Evolutionary conservation across 768 basidiomycete species (phyloP), one percentile per base, ranked within the genome.

Genomic region (Trametes cingulata): DNA sequence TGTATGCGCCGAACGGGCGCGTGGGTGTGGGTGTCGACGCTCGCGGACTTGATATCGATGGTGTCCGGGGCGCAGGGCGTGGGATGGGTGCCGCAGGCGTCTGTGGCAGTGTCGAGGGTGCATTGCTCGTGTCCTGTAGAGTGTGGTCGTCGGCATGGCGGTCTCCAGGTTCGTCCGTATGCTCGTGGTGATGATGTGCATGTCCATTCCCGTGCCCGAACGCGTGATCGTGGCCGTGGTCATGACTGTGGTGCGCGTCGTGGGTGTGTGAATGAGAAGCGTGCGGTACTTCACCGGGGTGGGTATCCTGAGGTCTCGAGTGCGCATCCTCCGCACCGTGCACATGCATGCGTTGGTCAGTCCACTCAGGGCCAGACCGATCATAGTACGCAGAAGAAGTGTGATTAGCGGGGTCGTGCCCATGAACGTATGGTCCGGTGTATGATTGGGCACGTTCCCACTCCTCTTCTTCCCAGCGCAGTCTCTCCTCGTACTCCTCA

Each of bases 1-100:
- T 73, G 67, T 72, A 63, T 50, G 60, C 71, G 62, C 76, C 77
- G 51, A 75, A 69, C 29, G 76, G 69, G 39, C 74, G 50, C 12
- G 65, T 66, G 13, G 73, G 72, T 14, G 72, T 71, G 19, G 76
- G 73, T 48, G 71, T 69, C 39, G 73, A 60, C 2, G 69, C 51
- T 19, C 74, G 70, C 41, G 60, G 48, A 39, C 61, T 54, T 50
- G 63, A 24, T 39, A 57, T 60, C 27, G 61, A 62, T 7, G 54
- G 36, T 6, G 47, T 22, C 22, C 42, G 46, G n/a, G 49, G 46
- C 20, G 55, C 47, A 2, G 35, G 62, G 14, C 40, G 62, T 35
- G 42, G 55, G 13, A 52, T 33, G 56, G 61, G 52, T 0, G 58
- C 52, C 6, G 46, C 52, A 35, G 57, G 50, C 48, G 56, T 35